Conservation (phyloP, 2,329 filamentous ascomycete species). For the Rutstroemia sp. region DNA sequence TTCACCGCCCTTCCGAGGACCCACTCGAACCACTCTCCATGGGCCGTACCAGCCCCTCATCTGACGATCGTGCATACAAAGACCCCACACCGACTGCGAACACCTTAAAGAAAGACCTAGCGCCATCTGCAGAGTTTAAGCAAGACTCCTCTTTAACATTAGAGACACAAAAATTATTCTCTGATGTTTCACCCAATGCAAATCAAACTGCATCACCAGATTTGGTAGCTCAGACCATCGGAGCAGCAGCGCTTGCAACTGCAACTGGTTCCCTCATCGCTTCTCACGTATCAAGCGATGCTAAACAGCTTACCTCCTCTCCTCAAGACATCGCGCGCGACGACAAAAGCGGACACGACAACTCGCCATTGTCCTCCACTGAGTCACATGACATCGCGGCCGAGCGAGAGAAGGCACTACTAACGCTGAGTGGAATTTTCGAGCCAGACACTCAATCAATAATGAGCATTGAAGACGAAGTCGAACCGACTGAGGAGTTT, state of each 20-base stretch:
- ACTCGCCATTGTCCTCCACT: not conserved
- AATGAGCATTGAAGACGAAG: conserved; percentile 6
- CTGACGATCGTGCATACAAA: conserved; percentile 50
- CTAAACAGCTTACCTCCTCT: conserved; percentile 35
- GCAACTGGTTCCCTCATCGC: conserved; percentile 19
- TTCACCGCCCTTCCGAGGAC: conserved; percentile 9
- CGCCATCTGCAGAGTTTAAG: conserved; percentile 3
- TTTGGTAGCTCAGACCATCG: conserved; percentile 16
- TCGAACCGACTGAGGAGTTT: conserved; percentile 18
- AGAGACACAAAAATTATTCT: conserved; percentile 2
- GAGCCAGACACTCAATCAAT: not conserved
- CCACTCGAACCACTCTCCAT: conserved; percentile 34
- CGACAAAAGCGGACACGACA: conserved; percentile 13
- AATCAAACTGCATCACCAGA: conserved; percentile 5
- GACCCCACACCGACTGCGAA: conserved; percentile 61
- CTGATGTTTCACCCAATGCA: not conserved
- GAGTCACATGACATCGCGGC: conserved; percentile 10
- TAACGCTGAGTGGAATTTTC: conserved; percentile 12
- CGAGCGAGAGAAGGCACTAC: conserved; percentile 13
- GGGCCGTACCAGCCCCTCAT: conserved; percentile 31
- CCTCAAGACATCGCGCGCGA: conserved; percentile 15
- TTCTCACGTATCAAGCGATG: conserved; percentile 23
- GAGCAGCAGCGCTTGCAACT: conserved; percentile 13
- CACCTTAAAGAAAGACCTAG: conserved; percentile 27
- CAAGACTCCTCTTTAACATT: conserved; percentile 5